Base-by-base conservation (phyloP, 306 rosid species). In the Ormosia semicastrata region DNA sequence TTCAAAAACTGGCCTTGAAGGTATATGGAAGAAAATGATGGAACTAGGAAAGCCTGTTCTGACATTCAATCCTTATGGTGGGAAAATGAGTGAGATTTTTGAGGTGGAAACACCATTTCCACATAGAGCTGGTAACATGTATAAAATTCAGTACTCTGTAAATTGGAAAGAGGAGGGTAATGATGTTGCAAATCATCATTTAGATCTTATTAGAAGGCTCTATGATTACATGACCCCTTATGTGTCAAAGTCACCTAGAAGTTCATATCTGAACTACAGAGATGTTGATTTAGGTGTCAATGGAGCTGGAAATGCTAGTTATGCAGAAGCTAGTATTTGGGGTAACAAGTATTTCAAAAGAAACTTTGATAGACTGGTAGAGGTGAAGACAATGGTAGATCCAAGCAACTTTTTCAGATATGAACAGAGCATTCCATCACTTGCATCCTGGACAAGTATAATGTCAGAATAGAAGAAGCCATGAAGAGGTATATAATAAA, bases 371-470 rank as follows among this genome's bases (percentile, higher is more conserved):
- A 84, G 91, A 57, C 66, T 93, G 83, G 91, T 89, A n/a, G 44
- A 85, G 73, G 84, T 93, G 14, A 93, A 89, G 85, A 85, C 82
- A 8, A 66, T 1, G 81, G 90, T 88, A 3, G 97, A 93, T 89
- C 94, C 94, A 2, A 72, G 36, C 39, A 91, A 93, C 80, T 88
- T 93, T 58, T 91, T 88, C 53, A 88, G 86, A 57, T 85, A 90
- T 80, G 97, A 92, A 75, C 95, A 92, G 40, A 91, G 97, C 72
- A 89, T 91, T 12, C 92, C 97, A 44, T 82, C 93, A 52, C 83
- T 85, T 77, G 75, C 74, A 32, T 73, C 77, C 65, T 67, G 71
- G 83, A 71, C 18, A 7, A 62, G 75, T 36, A 37, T 63, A 40
- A 53, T 78, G 87, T 77, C 86, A 43, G 83, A 84, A 66, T 86